These are phyloP conservation scores for Chalciporus sphaerocephalus DNA, from an alignment of 768 basidiomycete species.

Conservation along the genomic window DNA sequence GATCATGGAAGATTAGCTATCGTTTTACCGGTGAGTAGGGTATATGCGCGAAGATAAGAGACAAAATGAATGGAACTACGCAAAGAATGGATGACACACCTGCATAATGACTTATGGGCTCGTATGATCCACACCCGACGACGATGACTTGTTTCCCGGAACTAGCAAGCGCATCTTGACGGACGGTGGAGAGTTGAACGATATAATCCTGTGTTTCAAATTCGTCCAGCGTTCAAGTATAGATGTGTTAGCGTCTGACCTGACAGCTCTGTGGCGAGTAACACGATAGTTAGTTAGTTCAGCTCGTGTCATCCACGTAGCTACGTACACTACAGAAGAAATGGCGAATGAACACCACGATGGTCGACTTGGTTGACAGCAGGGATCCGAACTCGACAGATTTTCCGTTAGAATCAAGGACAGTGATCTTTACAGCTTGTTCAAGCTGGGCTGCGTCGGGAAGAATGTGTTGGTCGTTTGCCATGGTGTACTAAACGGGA, in stretches of 20 bases:
- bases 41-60: neutral
- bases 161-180: constrained; percentile 36
- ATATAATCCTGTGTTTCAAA: constrained; percentile 43
- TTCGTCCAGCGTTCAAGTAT: neutral
- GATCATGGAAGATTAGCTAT: neutral
- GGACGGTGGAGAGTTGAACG: constrained; percentile 40
- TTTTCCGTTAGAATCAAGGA: constrained; percentile 45
- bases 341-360: constrained; percentile 63
- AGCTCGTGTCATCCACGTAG: neutral
- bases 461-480: constrained; percentile 10
- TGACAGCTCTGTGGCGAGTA: constrained; percentile 35
- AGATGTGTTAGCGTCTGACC: constrained; percentile 25
- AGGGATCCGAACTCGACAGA: constrained; percentile 50
- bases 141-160: constrained; percentile 43
- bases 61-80: neutral
- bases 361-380: constrained; percentile 44
- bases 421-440: constrained; percentile 36
- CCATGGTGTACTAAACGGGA: too few species aligned
- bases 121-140: constrained; percentile 59
- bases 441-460: constrained; percentile 34
- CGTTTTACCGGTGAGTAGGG: neutral
- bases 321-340: constrained; percentile 60
- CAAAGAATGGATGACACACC: too few species aligned
- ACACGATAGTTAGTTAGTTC: neutral
- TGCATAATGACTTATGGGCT: constrained; percentile 45